These are phyloP conservation scores for Paspalum vaginatum DNA, from an alignment of 176 grass and related monocot genomes.

Conservation along the genomic window DNA sequence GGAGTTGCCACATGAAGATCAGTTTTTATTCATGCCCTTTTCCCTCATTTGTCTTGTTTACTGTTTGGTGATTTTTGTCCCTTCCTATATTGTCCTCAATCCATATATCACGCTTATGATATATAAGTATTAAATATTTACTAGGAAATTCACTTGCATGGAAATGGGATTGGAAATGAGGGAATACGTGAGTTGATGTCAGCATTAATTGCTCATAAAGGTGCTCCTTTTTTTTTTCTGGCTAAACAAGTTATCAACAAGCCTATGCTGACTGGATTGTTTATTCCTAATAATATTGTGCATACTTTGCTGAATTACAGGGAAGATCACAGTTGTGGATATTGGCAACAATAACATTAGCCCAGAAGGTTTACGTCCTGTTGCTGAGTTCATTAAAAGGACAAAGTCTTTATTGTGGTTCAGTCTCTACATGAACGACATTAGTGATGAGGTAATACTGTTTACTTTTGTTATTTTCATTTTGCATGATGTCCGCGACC, in stretches of 20 bases:
- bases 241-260: constrained; percentile 41
- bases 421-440: constrained; percentile 98
- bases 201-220: constrained; percentile 75
- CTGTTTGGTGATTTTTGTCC: constrained; percentile 23
- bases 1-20: not conserved
- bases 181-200: constrained; percentile 65
- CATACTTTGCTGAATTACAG: constrained; percentile 53
- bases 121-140: constrained; percentile 28
- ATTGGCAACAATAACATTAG: constrained; percentile 94
- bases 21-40: constrained; percentile 5
- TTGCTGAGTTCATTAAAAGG: constrained; percentile 77
- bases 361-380: constrained; percentile 70
- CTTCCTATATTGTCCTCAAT: constrained; percentile 29
- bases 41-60: constrained; percentile 12
- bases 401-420: constrained; percentile 88
- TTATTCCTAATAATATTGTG: constrained; percentile 31
- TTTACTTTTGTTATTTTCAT: constrained; percentile 19
- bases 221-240: constrained; percentile 51
- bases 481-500: not conserved
- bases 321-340: constrained; percentile 82
- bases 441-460: constrained; percentile 72
- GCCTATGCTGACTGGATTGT: constrained; percentile 21
- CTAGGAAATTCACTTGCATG: constrained; percentile 97
- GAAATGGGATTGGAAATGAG: constrained; percentile 92
- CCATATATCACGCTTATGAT: constrained; percentile 16